Evolutionary conservation across 768 basidiomycete species (phyloP).

Genomic region (Cantharellus anzutake): DNA sequence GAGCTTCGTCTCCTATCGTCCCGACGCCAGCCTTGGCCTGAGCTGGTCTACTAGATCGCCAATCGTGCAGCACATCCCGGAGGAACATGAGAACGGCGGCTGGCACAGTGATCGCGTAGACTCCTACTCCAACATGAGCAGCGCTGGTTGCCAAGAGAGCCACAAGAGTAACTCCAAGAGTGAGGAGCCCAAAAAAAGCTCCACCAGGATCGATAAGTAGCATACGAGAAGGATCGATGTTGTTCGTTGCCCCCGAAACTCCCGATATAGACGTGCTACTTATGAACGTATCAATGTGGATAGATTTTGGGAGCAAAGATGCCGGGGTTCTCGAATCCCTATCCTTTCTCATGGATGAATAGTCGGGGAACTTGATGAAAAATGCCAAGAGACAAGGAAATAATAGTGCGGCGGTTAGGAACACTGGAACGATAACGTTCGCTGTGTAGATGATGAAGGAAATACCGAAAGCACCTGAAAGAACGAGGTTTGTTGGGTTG

Average conservation of each 20-base stretch:
- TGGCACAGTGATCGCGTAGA: constrained; percentile 22
- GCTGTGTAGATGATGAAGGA: constrained; percentile 63
- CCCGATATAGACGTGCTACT: neutral
- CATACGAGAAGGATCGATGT: constrained; percentile 2
- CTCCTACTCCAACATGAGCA: constrained; percentile 10
- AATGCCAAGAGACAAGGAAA: constrained; percentile 2
- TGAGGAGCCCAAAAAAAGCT: constrained; percentile 19
- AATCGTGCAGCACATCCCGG: constrained; percentile 19
- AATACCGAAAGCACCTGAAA: constrained; percentile 69
- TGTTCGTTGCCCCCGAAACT: neutral
- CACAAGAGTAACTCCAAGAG: constrained; percentile 21
- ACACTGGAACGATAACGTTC: constrained; percentile 65
- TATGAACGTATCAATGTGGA: neutral
- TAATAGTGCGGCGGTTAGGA: constrained; percentile 41
- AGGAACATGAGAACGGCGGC: constrained; percentile 21
- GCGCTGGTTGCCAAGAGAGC: constrained; percentile 21
- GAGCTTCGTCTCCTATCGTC: no score
- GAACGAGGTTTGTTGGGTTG: constrained; percentile 88
- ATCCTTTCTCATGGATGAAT: constrained; percentile 1
- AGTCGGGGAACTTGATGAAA: neutral
- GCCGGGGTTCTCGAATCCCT: neutral
- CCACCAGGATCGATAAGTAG: constrained; percentile 22
- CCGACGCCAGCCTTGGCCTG: no score
- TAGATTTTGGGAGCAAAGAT: constrained; percentile 5
- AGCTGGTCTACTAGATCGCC: neutral